phyloP scores from a whole-genome alignment of 2,329 filamentous ascomycete species.

The Coniochaeta sp. region DNA sequence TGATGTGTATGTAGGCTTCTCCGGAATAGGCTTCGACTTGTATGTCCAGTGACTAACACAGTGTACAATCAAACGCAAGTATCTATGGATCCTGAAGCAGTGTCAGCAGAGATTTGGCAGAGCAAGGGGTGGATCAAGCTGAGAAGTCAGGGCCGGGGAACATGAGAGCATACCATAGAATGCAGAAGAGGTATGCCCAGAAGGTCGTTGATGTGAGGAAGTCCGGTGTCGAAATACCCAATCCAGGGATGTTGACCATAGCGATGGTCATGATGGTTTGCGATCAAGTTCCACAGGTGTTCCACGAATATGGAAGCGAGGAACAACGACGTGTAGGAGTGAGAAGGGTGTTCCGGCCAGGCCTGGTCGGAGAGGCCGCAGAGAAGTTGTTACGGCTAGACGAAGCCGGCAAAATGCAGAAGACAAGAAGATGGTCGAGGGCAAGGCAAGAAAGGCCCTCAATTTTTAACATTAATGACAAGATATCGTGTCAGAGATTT shows the following conservation, averaged over 20 bases:
- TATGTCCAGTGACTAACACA: slow-evolving; percentile 80
- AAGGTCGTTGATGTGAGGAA: slow-evolving; percentile 36
- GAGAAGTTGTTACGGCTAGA: slow-evolving; percentile 6
- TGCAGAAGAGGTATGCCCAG: slow-evolving; percentile 33
- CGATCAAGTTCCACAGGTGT: not conserved
- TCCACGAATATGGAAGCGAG: not conserved
- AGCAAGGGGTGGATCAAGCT: not conserved
- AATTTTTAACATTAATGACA: not conserved
- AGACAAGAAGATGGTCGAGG: not conserved
- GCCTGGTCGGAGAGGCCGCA: slow-evolving; percentile 7
- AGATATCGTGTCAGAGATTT: not conserved
- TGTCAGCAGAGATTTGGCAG: slow-evolving; percentile 11
- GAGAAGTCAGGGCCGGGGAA: not conserved
- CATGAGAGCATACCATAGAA: slow-evolving; percentile 36
- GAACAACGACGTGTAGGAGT: not conserved
- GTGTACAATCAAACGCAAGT: slow-evolving; percentile 78
- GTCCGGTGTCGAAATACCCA: slow-evolving; percentile 19
- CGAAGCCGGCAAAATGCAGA: not conserved
- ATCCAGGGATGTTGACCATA: not conserved
- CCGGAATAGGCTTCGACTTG: slow-evolving; percentile 74
- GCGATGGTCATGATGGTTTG: not conserved
- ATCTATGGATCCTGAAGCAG: slow-evolving; percentile 67
- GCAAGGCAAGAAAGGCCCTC: not conserved
- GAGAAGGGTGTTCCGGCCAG: slow-evolving; percentile 2
- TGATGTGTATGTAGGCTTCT: slow-evolving; percentile 69